phyloP scores from a whole-genome alignment of 768 basidiomycete species.

The Pleurotus giganteus region DNA sequence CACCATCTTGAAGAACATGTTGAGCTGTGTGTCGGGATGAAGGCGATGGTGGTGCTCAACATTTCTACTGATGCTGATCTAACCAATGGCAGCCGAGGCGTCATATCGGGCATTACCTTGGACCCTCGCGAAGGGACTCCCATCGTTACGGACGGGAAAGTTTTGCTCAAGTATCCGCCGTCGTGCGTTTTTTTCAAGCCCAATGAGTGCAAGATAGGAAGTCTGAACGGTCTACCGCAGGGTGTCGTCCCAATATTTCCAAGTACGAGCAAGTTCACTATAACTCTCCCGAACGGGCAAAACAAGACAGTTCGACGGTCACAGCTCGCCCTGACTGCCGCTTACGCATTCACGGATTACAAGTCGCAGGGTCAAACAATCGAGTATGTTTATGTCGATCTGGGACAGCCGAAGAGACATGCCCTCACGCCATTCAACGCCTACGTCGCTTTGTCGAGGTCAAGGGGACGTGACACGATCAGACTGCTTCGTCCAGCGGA shows the following conservation, averaged over 20 bases:
- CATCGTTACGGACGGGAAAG: conserved; percentile 8
- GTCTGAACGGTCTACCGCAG: conserved; percentile 22
- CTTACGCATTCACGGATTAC: conserved; percentile 43
- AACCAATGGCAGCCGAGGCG: conserved; percentile 37
- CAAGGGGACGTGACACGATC: conserved; percentile 12
- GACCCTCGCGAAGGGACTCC: conserved; percentile 24
- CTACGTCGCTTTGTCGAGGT: conserved; percentile 40
- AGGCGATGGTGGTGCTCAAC: conserved; percentile 28
- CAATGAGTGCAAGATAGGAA: conserved; percentile 11
- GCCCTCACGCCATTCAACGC: too few species aligned
- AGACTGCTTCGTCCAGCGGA: conserved; percentile 2
- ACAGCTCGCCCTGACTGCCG: conserved; percentile 31
- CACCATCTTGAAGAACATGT: conserved; percentile 16
- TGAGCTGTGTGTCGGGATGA: conserved; percentile 32
- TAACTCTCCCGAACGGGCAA: background rate
- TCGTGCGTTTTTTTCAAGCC: conserved; percentile 29
- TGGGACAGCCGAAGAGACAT: conserved; percentile 30
- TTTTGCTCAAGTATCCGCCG: conserved; percentile 27
- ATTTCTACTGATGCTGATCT: conserved; percentile 28
- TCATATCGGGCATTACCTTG: conserved; percentile 28
- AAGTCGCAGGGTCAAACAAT: conserved; percentile 42
- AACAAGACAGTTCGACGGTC: conserved; percentile 15
- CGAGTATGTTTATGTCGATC: conserved; percentile 32
- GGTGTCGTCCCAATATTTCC: conserved; percentile 27
- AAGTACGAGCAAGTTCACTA: conserved; percentile 8